Evolutionary conservation across 2,329 filamentous ascomycete genomes (phyloP), one percentile per base, ranked within the genome.

Genomic region (Colletotrichum navitas): DNA sequence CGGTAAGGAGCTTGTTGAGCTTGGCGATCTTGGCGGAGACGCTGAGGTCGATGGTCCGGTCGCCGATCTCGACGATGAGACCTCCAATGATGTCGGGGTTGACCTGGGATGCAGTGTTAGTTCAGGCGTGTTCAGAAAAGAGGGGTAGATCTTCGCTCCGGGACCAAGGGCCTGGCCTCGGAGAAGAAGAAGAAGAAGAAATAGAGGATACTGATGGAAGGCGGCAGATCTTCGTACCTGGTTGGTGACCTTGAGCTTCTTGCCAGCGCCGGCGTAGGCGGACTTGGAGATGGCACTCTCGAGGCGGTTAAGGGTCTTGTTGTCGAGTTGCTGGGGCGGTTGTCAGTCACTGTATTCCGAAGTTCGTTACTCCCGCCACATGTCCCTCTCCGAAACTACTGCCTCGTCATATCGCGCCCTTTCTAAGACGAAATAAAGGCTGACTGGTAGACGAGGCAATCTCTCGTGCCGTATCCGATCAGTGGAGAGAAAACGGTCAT

Each of bases 1-100:
- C 96, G 78, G 90, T 95, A 82, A 99, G 93, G 83, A 97, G 92
- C 92, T 98, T 99, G 94, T 99, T 99, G 90, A 99, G 94, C 91
- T 94, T 97, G 83, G 93, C 90, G 85, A 99, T 92, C 90, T 95
- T 97, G 83, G 93, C 88, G 61, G 95, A 95, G 80, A 99, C 95
- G 85, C 93, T 96, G 78, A 98, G 92, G 86, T 99, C 96, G 81
- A 99, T 97, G 83, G 95, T 98, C 81, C 95, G 93, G 89, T 98
- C 95, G 80, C 95, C 95, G 77, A 98, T 93, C 87, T 98, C 95
- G 80, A 99, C 95, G 76, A 99, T 85, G 77, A 99, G 91, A 74
- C 96, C 96, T 76, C 96, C 96, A 76, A 97, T 85, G 81, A 99
- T 95, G 71, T 98, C 95, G 74, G 95, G 89, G 90, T 97, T 96